Base-by-base conservation (phyloP, 352 stramenopile species). In the Pythium scleroteichum region DNA sequence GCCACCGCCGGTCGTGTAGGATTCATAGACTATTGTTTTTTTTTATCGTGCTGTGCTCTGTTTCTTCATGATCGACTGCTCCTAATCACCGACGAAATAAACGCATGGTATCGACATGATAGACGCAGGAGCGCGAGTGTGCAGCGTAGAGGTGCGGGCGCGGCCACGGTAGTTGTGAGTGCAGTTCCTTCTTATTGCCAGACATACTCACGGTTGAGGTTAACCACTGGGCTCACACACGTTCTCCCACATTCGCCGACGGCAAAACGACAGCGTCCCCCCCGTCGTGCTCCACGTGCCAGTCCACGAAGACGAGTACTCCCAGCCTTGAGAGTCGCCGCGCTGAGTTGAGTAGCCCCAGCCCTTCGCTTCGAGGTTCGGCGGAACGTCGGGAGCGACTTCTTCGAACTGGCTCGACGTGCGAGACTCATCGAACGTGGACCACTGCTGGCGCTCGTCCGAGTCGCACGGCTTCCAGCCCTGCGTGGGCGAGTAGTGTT, bases 171-270 rank as follows among this genome's bases (percentile, higher is more conserved):
- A 10, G n/a, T 10, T 35, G 29, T 35, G 29, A 10, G 29, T 35
- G 29, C 29, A 35, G 10, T 35, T 35, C 29, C 29, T 35, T 35
- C 29, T 35, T 35, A 10, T 10, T 35, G 29, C 29, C 29, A 35
- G 29, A 35, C 10, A 35, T 35, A 10, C 10, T 10, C 10, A 35
- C 29, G 5, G 29, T 35, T 10, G 38, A 20, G 3, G 5, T 44
- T 44, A 44, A 20, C 38, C 38, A 13, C 48, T 61, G 22, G 62
- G 49, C 35, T 63, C 54, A 69, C 80, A 90, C 47, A 87, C 72
- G 59, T 90, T 90, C 55, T 88, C 76, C 81, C 81, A 90, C 51
- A 88, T 67, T 63, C 81, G 78, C 51, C 81, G 76, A 33, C 80
- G 80, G 35, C 71, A 76, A 44, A 81, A 90, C 32, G 55, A 65